These are phyloP conservation scores for Kodamaea fungicola DNA, from an alignment of 1,139 yeast species.

Conservation along the genomic window DNA sequence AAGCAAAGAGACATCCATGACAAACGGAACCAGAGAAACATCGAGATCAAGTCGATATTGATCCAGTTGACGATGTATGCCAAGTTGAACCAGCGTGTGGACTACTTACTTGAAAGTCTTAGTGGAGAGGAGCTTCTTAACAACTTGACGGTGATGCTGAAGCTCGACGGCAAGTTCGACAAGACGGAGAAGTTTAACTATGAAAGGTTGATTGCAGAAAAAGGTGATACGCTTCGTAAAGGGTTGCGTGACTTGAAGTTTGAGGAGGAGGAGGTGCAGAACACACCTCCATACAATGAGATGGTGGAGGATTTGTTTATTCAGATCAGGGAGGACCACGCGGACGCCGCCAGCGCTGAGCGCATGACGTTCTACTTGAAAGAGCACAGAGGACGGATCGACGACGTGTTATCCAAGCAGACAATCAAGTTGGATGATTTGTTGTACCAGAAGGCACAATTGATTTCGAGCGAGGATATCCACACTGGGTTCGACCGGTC, in stretches of 20 bases:
- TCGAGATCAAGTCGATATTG: conserved; percentile 70
- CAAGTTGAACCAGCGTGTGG: conserved; percentile 70
- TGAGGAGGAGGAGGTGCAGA: conserved; percentile 51
- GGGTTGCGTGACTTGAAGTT: conserved; percentile 43
- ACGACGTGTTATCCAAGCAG: conserved; percentile 57
- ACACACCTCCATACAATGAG: conserved; percentile 80
- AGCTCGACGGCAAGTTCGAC: conserved; percentile 52
- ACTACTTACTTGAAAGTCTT: conserved; percentile 47
- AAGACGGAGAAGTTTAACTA: conserved; percentile 50
- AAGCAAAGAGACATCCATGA: conserved; percentile 97
- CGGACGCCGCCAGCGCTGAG: conserved; percentile 46
- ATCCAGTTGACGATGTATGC: conserved; percentile 75
- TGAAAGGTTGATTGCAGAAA: conserved; percentile 30
- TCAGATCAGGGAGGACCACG: conserved; percentile 61
- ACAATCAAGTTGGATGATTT: conserved; percentile 61
- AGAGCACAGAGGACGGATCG: conserved; percentile 69
- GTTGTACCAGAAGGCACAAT: conserved; percentile 64
- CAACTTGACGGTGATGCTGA: conserved; percentile 36
- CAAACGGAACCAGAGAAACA: conserved; percentile 75
- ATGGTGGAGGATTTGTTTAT: conserved; percentile 87
- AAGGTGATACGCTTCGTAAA: conserved; percentile 38
- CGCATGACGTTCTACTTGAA: conserved; percentile 41
- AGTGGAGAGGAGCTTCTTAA: conserved; percentile 41
- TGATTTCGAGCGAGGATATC: conserved; percentile 86
- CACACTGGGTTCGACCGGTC: conserved; percentile 94